phyloP scores from a whole-genome alignment of 192 early-diverging fungal species.

The Lunasporangiospora selenospora region DNA sequence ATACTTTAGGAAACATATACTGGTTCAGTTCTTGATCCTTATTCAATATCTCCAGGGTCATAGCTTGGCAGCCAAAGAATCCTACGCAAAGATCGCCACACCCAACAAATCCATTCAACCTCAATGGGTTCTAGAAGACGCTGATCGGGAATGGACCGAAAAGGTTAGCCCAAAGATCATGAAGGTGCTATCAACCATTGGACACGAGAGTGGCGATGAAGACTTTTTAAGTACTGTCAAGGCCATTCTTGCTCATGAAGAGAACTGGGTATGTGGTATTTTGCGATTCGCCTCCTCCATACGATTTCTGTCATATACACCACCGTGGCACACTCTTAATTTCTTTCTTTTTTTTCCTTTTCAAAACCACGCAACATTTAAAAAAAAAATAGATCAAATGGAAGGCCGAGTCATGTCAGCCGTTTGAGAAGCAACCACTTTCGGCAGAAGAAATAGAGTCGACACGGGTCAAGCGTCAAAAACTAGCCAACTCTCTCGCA shows the following conservation, averaged over 20 bases:
- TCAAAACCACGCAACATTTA: too few species aligned
- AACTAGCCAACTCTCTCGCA: constrained; percentile 31
- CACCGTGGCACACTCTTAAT: too few species aligned
- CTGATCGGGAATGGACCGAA: constrained; percentile 62
- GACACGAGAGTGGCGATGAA: constrained; percentile 59
- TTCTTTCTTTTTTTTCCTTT: too few species aligned
- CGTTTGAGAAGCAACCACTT: constrained; percentile 67
- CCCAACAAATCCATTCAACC: constrained; percentile 66
- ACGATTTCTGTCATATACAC: constrained; percentile 2
- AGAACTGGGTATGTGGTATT: constrained; percentile 67
- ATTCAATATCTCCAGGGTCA: constrained; percentile 74
- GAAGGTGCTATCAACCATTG: constrained; percentile 57
- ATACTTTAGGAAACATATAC: constrained; percentile 83
- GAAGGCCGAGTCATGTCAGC: constrained; percentile 80
- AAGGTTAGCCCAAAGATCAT: constrained; percentile 54
- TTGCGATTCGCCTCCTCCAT: too few species aligned
- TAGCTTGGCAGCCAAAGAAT: constrained; percentile 50
- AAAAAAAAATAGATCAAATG: constrained; percentile 74
- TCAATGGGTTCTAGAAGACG: constrained; percentile 44
- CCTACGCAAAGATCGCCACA: constrained; percentile 51
- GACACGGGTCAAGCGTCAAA: constrained; percentile 19
- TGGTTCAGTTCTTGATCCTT: constrained; percentile 89
- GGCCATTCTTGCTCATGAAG: constrained; percentile 75
- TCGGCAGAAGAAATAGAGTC: constrained; percentile 49
- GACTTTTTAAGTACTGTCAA: constrained; percentile 70